Evolutionary conservation across 2,329 filamentous ascomycete genomes (phyloP).

Genomic region (Sporothrix brunneoviolacea): DNA sequence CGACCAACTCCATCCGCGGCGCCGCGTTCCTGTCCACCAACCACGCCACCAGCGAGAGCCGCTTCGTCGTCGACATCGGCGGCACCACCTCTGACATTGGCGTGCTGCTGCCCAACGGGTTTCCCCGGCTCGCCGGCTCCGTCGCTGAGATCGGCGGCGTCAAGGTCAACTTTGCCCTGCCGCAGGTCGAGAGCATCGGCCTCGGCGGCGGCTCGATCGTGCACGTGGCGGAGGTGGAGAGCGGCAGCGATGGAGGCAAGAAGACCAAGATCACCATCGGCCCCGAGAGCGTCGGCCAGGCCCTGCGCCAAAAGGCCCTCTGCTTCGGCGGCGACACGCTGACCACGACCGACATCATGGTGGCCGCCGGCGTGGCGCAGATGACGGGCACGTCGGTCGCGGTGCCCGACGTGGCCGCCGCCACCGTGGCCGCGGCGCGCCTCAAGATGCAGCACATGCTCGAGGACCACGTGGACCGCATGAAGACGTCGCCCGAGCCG

Average conservation of each 20-base stretch:
- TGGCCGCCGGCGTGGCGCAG: conserved; percentile 20
- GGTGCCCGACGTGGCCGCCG: conserved; percentile 20
- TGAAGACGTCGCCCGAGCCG: conserved; percentile 55
- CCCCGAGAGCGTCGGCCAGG: conserved; percentile 26
- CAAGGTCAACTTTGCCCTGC: conserved; percentile 53
- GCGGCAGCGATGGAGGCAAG: no score
- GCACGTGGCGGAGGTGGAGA: conserved; percentile 26
- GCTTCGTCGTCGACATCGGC: conserved; percentile 60
- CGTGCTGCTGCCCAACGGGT: conserved; percentile 52
- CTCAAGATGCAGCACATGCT: conserved; percentile 43
- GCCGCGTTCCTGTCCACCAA: conserved; percentile 37
- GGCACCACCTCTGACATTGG: conserved; percentile 62
- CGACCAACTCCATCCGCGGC: conserved; percentile 36
- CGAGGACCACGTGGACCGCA: conserved; percentile 51
- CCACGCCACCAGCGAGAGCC: conserved; percentile 18
- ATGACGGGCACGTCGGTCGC: conserved; percentile 23
- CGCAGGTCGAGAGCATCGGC: conserved; percentile 53
- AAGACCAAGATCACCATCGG: conserved; percentile 35
- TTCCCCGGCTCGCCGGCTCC: conserved; percentile 56
- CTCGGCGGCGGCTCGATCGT: conserved; percentile 53
- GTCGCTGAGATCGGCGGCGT: conserved; percentile 58
- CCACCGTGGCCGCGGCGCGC: conserved; percentile 29
- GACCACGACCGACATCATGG: conserved; percentile 53
- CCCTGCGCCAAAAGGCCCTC: conserved; percentile 45
- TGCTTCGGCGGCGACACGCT: conserved; percentile 50